Base-by-base conservation (phyloP, 1,284 basidiomycete species). In the Heterobasidion irregulare region DNA sequence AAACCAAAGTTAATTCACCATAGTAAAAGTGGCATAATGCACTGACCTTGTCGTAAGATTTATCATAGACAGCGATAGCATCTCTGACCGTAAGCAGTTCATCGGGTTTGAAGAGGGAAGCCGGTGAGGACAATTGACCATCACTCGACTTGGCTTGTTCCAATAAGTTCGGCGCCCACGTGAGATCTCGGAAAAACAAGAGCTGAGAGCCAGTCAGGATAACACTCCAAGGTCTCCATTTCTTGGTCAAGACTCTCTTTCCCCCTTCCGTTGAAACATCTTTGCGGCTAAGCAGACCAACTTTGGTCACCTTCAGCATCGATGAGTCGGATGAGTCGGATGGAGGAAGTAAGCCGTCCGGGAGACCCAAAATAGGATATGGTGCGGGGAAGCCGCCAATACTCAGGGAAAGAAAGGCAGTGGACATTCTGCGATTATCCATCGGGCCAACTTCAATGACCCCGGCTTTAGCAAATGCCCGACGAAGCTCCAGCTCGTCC, bases 171-270 rank as follows among this genome's bases (percentile, higher is more conserved):
- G 73, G 65, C 6, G 84, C 84, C 84, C 83, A 89, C 8, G 81
- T 72, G 1, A 84, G 70, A 69, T 98, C 94, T 59, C 92, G 92
- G 72, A 95, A 95, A 67, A 98, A 89, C 48, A 98, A 78, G 8
- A 99, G 75, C 65, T 98, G 95, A 8, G 93, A 93, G 35, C 85
- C 87, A 3, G 94, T 95, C 53, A 99, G 76, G 53, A 97, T 77
- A 8, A 95, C 85, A 58, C 84, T 89, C 80, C 87, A 96, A 36
- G 83, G 74, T 64, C 80, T 88, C 96, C 96, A 99, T 70, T 94
- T 98, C 50, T 92, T 80, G 61, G 79, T 86, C 33, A 73, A 74
- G 1, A 85, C 75, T 62, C 87, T 92, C 69, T 83, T 92, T 19
- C 90, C 89, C 5, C 86, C 84, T 59, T 90, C 87, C 1, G 82